Percentiles rank a stretch among this genome's conserved stretches.
Evolutionary conservation across 495 filamentous ascomycete genomes (phyloP).

Genomic region (Acidomyces sp.): DNA sequence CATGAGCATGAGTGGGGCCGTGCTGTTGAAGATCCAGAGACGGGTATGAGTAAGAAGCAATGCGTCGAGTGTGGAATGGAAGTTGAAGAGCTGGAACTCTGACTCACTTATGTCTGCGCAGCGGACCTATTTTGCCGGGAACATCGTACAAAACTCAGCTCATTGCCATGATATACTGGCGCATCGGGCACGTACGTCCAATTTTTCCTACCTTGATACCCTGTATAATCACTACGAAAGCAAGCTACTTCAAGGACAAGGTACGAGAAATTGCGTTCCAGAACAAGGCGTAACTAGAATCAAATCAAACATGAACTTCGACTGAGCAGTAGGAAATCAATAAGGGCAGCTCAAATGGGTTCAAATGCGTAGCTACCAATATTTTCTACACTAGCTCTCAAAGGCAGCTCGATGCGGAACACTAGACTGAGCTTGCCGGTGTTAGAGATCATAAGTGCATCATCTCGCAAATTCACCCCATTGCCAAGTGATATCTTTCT

Average conservation of each 20-base stretch:
- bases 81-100: slow-evolving; percentile 90
- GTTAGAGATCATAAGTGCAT: slow-evolving; percentile 22
- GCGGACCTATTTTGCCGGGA: too few relatives aligned
- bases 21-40: slow-evolving; percentile 61
- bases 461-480: background rate
- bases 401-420: slow-evolving; percentile 11
- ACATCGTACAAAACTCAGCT: too few relatives aligned
- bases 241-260: too few relatives aligned
- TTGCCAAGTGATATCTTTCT: background rate
- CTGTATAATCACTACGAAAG: too few relatives aligned
- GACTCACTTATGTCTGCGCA: slow-evolving; percentile 13
- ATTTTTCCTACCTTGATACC: too few relatives aligned
- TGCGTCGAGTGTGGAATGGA: slow-evolving; percentile 91
- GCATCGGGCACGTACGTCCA: too few relatives aligned
- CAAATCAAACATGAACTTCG: too few relatives aligned
- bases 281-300: too few relatives aligned
- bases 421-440: slow-evolving; percentile 22
- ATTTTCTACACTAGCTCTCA: slow-evolving; percentile 8
- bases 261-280: too few relatives aligned
- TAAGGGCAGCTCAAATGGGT: too few relatives aligned
- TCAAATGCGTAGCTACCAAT: slow-evolving; percentile 4
- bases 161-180: too few relatives aligned
- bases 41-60: slow-evolving; percentile 65
- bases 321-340: too few relatives aligned
- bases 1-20: slow-evolving; percentile 93